Evolutionary conservation across 805 yeast species (phyloP).

Genomic region (Yamadazyma phyllophila): DNA sequence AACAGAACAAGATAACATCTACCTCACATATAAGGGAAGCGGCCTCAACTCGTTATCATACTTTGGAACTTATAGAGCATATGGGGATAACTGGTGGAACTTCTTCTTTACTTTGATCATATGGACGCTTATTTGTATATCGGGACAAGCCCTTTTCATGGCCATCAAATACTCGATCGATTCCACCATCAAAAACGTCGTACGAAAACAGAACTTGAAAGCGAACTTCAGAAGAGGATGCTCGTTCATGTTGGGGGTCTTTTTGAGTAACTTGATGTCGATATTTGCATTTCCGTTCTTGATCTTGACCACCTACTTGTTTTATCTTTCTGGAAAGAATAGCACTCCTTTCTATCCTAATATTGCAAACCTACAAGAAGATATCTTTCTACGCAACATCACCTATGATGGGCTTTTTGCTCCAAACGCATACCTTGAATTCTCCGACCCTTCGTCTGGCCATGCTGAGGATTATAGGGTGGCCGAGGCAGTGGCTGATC

Average conservation of each 20-base stretch:
- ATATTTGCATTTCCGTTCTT: slow-evolving; percentile 45
- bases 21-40: slow-evolving; percentile 38
- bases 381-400: slow-evolving; percentile 24
- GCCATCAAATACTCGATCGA: slow-evolving; percentile 15
- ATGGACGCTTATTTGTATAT: slow-evolving; percentile 25
- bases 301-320: slow-evolving; percentile 35
- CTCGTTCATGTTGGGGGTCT: slow-evolving; percentile 29
- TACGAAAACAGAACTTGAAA: neutral
- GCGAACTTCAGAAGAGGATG: slow-evolving; percentile 4
- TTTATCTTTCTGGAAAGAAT: slow-evolving; percentile 13
- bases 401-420: slow-evolving; percentile 24
- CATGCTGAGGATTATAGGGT: neutral
- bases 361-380: slow-evolving; percentile 13
- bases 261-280: slow-evolving; percentile 29
- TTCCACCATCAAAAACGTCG: neutral
- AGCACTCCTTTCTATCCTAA: slow-evolving; percentile 15
- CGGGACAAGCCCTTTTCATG: slow-evolving; percentile 20
- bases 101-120: slow-evolving; percentile 36
- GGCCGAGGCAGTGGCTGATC: neutral
- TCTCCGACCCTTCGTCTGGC: neutral
- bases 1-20: slow-evolving; percentile 32
- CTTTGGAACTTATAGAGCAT: slow-evolving; percentile 22
- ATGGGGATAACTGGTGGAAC: slow-evolving; percentile 39
- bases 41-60: slow-evolving; percentile 41
- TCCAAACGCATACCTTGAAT: slow-evolving; percentile 12